Base-by-base conservation (phyloP, 176 grass and related monocot genomes). In the Eleusine indica region DNA sequence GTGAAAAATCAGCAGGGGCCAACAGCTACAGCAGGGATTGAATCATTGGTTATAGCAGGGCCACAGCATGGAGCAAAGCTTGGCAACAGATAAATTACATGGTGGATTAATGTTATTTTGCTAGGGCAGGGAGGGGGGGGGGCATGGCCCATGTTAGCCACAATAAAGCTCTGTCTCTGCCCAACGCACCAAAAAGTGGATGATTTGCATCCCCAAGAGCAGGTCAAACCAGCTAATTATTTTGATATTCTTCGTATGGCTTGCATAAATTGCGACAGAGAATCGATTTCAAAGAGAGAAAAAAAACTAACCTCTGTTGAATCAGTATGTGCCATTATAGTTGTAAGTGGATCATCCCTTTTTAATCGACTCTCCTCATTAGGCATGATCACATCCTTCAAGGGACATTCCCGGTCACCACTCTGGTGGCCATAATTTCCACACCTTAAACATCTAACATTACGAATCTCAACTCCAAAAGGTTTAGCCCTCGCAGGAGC, bases 351-450 rank as follows among this genome's bases (percentile, higher is more conserved):
- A 91, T 99, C 96, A 85, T 96, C 96, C 71, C 93, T 94, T 91
- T 96, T 99, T 88, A 99, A 78, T 40, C 91, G 89, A 76, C 80
- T 99, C 77, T 99, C 96, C 68, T 99, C 96, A 79, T 96, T 99
- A 70, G 96, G 96, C 96, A 99, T 99, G 65, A 99, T 96, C 61
- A 75, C 81, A 88, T 99, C 96, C 78, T 99, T 99, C 82, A 99
- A 28, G 46, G 89, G 93, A 35, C 96, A 98, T 87, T 98, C 96
- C 48, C 93, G 85, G 41, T 99, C 96, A 66, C 93, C 93, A 85
- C 93, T 99, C 83, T 99, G 96, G 79, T 99, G 96, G 9, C 93
- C 93, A 9, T 81, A 94, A 65, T 92, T 91, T 80, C 89, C 91
- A 85, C 93, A 96, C 68, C 93, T 94, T 80, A 99, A 86, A 78